Evolutionary conservation across 176 grass and related monocot species (phyloP).

Genomic region (Phoenix roebelenii): DNA sequence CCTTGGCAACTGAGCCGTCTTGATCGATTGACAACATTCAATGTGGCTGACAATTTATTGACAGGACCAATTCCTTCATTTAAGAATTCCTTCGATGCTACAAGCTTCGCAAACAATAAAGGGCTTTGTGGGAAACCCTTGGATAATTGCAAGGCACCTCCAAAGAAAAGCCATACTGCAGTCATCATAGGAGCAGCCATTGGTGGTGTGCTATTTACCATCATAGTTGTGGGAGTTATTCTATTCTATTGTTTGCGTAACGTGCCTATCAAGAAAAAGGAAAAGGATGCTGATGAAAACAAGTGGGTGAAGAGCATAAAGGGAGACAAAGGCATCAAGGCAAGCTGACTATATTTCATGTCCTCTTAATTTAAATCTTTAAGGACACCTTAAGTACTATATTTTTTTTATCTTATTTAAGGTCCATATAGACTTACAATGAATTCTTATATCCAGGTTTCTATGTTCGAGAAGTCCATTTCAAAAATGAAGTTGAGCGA

Average conservation of each 20-base stretch:
- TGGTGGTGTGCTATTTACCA: slow-evolving; percentile 57
- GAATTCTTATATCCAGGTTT: slow-evolving; percentile 36
- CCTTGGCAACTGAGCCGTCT: slow-evolving; percentile 52
- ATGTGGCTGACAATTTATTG: slow-evolving; percentile 72
- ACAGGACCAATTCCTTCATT: slow-evolving; percentile 48
- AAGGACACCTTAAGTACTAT: too few species aligned
- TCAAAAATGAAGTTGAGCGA: slow-evolving; percentile 90
- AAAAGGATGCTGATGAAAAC: slow-evolving; percentile 80
- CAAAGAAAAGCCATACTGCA: slow-evolving; percentile 31
- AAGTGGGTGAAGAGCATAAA: slow-evolving; percentile 94
- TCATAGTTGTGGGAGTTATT: slow-evolving; percentile 44
- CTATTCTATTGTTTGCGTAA: slow-evolving; percentile 65
- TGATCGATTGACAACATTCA: slow-evolving; percentile 32
- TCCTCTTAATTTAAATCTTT: too few species aligned
- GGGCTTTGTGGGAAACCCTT: slow-evolving; percentile 61
- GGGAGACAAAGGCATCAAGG: slow-evolving; percentile 72
- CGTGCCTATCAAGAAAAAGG: slow-evolving; percentile 64
- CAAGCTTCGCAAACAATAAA: slow-evolving; percentile 47
- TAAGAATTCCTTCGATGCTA: slow-evolving; percentile 14
- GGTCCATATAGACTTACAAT: not conserved
- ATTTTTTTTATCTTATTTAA: too few species aligned
- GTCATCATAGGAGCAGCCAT: slow-evolving; percentile 77
- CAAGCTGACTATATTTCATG: slow-evolving; percentile 16
- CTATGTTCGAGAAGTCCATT: slow-evolving; percentile 91
- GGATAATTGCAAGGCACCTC: slow-evolving; percentile 17